Base-by-base conservation (phyloP, 2,329 filamentous ascomycete genomes). In the Fusarium denticulatum region DNA sequence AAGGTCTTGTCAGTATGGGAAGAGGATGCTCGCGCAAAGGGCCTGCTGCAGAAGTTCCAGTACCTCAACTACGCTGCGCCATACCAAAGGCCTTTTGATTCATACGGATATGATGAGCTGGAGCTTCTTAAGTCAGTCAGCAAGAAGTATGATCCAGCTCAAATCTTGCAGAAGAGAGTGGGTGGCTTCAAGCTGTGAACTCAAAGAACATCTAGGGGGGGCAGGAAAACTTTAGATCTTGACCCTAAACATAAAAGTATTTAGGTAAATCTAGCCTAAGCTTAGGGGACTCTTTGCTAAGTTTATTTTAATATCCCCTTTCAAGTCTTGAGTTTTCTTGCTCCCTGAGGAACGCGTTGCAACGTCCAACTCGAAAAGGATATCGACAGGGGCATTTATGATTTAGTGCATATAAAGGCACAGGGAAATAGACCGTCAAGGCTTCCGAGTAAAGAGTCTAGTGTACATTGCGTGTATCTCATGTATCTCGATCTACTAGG, bases 41-140 rank as follows among this genome's bases (percentile, higher is more conserved):
- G 50, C 0, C 16, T 58, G 10, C 13, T 67, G 3, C 26, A 65
- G 36, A 26, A n/a, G 22, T 66, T 65, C 7, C 52, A 45, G 22
- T 69, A 69, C 42, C 56, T 64, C 42, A 69, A 64, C 13, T 69
- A 68, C 5, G 67, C 64, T 9, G 24, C 37, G 0, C 40, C 58
- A 1, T 43, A 63, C 6, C 52, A 69, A 47, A 34, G 45, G 8
- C 40, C 56, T 0, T 36, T 63, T 9, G n/a, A 36, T 10, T 45
- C 57, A 1, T 64, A 63, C 5, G 47, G 47, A 5, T 18, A 14
- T 8, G 42, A 39, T 2, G 32, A 46, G 12, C 14, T 15, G 6
- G 12, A 22, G 5, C 50, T 63, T 12, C 40, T 69, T 4, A 59
- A 40, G 18, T 18, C 32, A 0, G 40, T 52, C 2, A 34, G 63